Base-by-base conservation (phyloP, 2,329 filamentous ascomycete species). In the Claviceps purpurea region DNA sequence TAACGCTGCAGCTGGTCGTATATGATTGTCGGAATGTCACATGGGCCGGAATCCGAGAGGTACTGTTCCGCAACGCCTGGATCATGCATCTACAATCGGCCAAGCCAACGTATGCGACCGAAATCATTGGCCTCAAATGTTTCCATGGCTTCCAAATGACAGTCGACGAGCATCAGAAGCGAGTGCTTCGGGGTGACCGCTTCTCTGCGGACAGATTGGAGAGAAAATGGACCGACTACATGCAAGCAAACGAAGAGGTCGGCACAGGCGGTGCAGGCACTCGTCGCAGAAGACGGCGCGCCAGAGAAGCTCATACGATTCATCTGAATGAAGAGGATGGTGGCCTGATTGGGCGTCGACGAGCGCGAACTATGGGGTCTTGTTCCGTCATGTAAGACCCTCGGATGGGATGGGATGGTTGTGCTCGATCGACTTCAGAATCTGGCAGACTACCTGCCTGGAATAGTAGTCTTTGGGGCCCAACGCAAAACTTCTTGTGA, bases 111-210 rank as follows among this genome's bases (percentile, higher is more conserved):
- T 90, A 84, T 59, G 87, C 89, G 0, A 79, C 81, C 1, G 84
- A 95, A 63, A 80, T 94, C 53, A 89, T 97, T 54, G 75, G 82
- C 5, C 76, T 97, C 44, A 96, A 95, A 67, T 95, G 89, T 68
- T 97, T 91, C 71, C 95, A 95, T 65, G 89, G 86, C 43, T 96
- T 88, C 80, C 91, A 97, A 69, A 87, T 88, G 70, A 96, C 89
- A 0, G 89, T 96, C 4, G 86, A 96, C 58, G 89, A 96, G 65
- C 91, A 97, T 67, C 89, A 83, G 50, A 91, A 90, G 70, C 81
- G 90, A 4, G 87, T 96, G 0, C 67, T 95, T 50, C 75, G 79
- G 4, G 88, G 88, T 6, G 87, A 95, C 56, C 77, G 89, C 54
- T 73, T 75, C 0, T 77, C 86, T 1, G 93, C 93, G 0, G 76